Conservation (phyloP, 2,329 filamentous ascomycete genomes). For the Seiridium unicorne region DNA sequence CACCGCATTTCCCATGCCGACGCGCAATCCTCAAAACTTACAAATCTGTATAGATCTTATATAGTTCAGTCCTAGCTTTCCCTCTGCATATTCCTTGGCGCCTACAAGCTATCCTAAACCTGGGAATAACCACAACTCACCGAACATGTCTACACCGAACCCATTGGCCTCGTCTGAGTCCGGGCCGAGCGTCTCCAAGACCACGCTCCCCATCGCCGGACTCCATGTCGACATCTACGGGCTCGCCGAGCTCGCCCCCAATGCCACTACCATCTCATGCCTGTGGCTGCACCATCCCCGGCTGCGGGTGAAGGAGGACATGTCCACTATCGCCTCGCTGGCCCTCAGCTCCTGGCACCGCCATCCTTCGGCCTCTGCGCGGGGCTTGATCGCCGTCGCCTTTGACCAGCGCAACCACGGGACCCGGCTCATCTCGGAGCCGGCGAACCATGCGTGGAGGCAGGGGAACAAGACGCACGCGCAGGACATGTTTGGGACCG, state of each 20-base stretch:
- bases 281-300: slow-evolving; percentile 93
- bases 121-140: neutral
- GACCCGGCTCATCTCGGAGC: slow-evolving; percentile 61
- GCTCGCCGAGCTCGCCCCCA: slow-evolving; percentile 65
- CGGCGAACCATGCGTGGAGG: slow-evolving; percentile 77
- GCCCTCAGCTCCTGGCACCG: slow-evolving; percentile 58
- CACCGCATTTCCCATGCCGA: no score
- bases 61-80: neutral
- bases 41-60: neutral
- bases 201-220: slow-evolving; percentile 71
- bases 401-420: slow-evolving; percentile 97
- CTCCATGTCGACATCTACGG: slow-evolving; percentile 80
- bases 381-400: slow-evolving; percentile 74
- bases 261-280: slow-evolving; percentile 61
- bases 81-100: neutral
- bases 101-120: no score
- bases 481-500: slow-evolving; percentile 84
- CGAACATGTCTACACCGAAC: slow-evolving; percentile 7
- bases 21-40: no score
- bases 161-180: neutral
- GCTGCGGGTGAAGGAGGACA: slow-evolving; percentile 65
- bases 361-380: slow-evolving; percentile 22
- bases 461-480: slow-evolving; percentile 79
- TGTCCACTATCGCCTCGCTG: slow-evolving; percentile 72
- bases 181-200: slow-evolving; percentile 55